These are phyloP conservation scores for Aspergillus glaucus DNA, from an alignment of 2,329 filamentous ascomycete genomes.

Conservation along the genomic window DNA sequence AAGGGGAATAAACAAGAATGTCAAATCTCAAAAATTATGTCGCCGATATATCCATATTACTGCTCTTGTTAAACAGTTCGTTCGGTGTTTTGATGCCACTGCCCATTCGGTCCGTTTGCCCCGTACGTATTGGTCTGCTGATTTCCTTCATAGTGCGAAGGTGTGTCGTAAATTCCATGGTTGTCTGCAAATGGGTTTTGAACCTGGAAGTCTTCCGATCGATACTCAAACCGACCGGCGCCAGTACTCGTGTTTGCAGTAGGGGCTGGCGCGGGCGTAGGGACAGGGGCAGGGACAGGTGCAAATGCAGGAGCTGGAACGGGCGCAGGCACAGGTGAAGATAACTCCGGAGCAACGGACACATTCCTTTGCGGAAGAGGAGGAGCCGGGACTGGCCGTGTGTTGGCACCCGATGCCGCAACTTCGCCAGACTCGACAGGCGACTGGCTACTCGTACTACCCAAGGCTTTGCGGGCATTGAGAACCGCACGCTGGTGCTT, in stretches of 20 bases:
- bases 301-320: not conserved
- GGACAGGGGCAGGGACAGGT: not conserved
- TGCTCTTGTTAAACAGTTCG: not conserved
- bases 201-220: conserved; percentile 34
- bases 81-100: not conserved
- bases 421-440: conserved; percentile 10
- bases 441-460: conserved; percentile 15
- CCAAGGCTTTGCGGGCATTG: conserved; percentile 44
- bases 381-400: conserved; percentile 10
- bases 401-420: conserved; percentile 10
- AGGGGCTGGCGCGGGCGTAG: conserved; percentile 6
- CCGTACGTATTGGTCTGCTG: not conserved
- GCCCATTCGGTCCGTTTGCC: not conserved
- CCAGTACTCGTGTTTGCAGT: conserved; percentile 4
- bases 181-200: conserved; percentile 38
- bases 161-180: conserved; percentile 2
- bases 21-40: too few relatives aligned
- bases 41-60: not conserved
- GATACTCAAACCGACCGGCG: conserved; percentile 27
- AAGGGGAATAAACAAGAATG: not conserved
- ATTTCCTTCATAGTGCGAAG: not conserved
- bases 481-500: conserved; percentile 76
- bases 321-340: conserved; percentile 7
- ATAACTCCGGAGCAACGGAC: conserved; percentile 5
- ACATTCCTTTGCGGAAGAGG: conserved; percentile 11